These are phyloP conservation scores for Rhamnella rubrinervis DNA, from an alignment of 331 rosid genomes.

Conservation along the genomic window DNA sequence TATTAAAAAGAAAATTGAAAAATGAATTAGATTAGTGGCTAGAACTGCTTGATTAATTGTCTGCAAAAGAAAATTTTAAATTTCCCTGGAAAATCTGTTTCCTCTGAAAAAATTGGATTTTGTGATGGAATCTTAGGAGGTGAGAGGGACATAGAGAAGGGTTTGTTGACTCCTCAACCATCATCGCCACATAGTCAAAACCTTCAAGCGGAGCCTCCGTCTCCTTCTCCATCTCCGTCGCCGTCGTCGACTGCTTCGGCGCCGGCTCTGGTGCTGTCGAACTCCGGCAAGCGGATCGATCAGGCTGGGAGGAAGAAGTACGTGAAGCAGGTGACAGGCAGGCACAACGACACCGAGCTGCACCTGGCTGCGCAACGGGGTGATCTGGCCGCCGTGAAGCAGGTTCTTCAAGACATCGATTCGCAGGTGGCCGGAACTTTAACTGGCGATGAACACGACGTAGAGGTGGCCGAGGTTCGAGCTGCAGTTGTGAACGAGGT, in stretches of 20 bases:
- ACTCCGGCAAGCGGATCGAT: slow-evolving; percentile 93
- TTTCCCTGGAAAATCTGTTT: neutral
- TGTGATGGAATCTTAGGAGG: slow-evolving; percentile 26
- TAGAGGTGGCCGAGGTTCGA: slow-evolving; percentile 87
- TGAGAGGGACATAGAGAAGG: slow-evolving; percentile 48
- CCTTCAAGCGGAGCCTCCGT: slow-evolving; percentile 48
- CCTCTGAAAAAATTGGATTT: neutral
- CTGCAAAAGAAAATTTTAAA: too few species aligned
- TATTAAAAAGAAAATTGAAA: too few species aligned
- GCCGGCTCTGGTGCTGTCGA: slow-evolving; percentile 89
- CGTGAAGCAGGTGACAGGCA: slow-evolving; percentile 96
- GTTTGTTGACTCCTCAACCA: slow-evolving; percentile 33
- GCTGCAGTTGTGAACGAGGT: slow-evolving; percentile 84
- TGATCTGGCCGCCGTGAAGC: slow-evolving; percentile 83
- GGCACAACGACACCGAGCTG: slow-evolving; percentile 92
- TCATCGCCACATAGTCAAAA: slow-evolving; percentile 21
- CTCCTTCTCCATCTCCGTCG: slow-evolving; percentile 80
- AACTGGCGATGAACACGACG: slow-evolving; percentile 54
- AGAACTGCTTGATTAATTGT: neutral
- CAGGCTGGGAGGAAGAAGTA: slow-evolving; percentile 97
- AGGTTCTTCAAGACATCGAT: slow-evolving; percentile 78
- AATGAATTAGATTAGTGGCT: too few species aligned
- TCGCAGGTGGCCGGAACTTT: slow-evolving; percentile 69
- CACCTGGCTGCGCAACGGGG: slow-evolving; percentile 98
- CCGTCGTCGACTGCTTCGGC: slow-evolving; percentile 59